Evolutionary conservation across 2,329 filamentous ascomycete genomes (phyloP).

Genomic region (Blastomyces gilchristii): DNA sequence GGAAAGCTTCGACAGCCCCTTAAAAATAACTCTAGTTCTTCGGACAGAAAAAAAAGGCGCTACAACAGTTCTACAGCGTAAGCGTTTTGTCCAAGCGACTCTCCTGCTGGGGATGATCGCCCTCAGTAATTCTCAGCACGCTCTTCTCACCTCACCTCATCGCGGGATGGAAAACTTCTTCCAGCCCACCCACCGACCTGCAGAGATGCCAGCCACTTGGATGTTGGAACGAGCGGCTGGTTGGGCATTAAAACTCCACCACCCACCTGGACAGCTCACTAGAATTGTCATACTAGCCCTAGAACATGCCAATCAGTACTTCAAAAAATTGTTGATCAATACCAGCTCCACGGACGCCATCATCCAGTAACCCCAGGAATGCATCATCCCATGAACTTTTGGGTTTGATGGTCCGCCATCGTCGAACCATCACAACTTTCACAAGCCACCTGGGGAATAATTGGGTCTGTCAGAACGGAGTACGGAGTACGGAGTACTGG

Average conservation of each 20-base stretch:
- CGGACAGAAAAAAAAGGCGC: background rate
- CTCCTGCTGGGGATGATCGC: background rate
- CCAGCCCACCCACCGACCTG: background rate
- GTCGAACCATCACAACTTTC: background rate
- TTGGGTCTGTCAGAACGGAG: too few relatives aligned
- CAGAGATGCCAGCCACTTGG: background rate
- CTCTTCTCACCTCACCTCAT: background rate
- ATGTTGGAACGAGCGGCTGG: background rate
- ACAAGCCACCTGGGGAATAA: background rate
- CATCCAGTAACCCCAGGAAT: background rate
- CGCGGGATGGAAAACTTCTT: background rate
- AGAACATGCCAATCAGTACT: background rate
- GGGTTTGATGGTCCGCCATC: background rate
- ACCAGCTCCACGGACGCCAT: background rate
- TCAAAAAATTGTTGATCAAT: background rate
- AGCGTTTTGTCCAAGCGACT: background rate
- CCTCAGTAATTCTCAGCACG: conserved; percentile 6
- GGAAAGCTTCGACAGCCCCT: background rate
- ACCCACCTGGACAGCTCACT: background rate
- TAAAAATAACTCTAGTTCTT: background rate
- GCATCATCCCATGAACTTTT: background rate
- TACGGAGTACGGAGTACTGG: too few relatives aligned
- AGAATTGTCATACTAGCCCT: background rate
- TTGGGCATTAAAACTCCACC: background rate
- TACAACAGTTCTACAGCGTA: background rate